Base-by-base conservation (phyloP, 768 basidiomycete species). In the Amanita exitialis region DNA sequence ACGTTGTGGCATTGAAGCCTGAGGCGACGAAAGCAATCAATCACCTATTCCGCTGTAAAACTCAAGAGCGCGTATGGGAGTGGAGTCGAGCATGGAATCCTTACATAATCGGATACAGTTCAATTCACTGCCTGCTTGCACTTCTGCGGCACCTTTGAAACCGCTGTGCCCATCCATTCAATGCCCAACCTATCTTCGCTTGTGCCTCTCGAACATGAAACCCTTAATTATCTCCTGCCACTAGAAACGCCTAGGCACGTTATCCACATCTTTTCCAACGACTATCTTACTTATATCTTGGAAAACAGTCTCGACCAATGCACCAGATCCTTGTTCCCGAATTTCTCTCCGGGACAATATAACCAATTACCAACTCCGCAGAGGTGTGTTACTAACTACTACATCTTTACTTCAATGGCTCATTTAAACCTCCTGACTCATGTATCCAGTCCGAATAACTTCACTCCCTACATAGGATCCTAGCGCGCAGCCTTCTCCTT, bases 41-140 rank as follows among this genome's bases (percentile, higher is more conserved):
- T 32, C 32, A 32, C 88, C 88, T 57, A 90, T 90, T 30, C 89
- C 89, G 47, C 79, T 78, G 66, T 86, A 90, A 59, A 90, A 90
- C 64, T 91, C 87, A 20, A 76, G 59, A 6, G 70, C 72, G 44
- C 65, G 64, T 18, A 66, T 44, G 21, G 37, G 30, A 51, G 48
- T 21, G 6, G 20, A 51, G 49, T 44, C 35, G 21, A 20, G 25
- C 49, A 43, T 51, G 27, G 10, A 47, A 20, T 18, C 1, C 25
- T 53, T 53, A 53, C 45, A 36, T 53, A 53, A 53, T 47, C 23
- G 23, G 30, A 44, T 37, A 27, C 36, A 9, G 44, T 23, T 47
- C 27, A 44, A 38, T 52, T 42, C 21, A n/a, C n/a, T n/a, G n/a
- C 18, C 37, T 21, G 7, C 16, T 32, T 34, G 20, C 2, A 28